A percentile compares a stretch with the other conserved stretches of the same genome.
phyloP scores from a whole-genome alignment of 73 alveolate genomes.

The Uronychia binucleata region DNA sequence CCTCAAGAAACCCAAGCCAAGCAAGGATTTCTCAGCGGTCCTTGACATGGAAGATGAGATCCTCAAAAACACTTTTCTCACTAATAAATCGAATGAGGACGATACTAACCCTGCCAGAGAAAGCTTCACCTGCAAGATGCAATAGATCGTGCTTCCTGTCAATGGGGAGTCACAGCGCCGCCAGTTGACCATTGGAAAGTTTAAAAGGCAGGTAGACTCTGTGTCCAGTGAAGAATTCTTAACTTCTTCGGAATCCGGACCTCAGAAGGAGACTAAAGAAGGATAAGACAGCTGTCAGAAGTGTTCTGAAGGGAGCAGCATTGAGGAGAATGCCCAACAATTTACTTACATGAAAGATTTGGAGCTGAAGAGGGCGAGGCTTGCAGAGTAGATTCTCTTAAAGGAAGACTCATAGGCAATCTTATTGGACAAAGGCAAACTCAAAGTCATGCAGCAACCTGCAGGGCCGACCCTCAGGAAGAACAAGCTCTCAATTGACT shows the following conservation, averaged over 20 bases:
- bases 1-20: background rate
- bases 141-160: background rate
- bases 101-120: constrained; percentile 1
- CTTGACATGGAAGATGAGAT: background rate
- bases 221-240: too few species aligned
- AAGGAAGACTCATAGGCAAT: background rate
- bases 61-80: background rate
- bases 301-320: background rate
- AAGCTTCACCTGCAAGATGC: background rate
- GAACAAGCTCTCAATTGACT: background rate
- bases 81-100: background rate
- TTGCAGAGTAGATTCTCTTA: too few species aligned
- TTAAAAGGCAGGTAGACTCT: background rate
- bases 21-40: background rate
- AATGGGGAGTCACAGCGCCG: background rate
- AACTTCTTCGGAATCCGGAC: too few species aligned
- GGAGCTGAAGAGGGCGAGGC: background rate
- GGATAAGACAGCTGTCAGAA: background rate
- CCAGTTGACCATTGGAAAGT: background rate
- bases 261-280: background rate
- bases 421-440: background rate
- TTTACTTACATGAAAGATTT: background rate
- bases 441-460: background rate
- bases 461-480: too few species aligned
- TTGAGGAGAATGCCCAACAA: background rate